Evolutionary conservation across 2,329 filamentous ascomycete species (phyloP).

Genomic region (Zelopaecilomyces penicillatus): DNA sequence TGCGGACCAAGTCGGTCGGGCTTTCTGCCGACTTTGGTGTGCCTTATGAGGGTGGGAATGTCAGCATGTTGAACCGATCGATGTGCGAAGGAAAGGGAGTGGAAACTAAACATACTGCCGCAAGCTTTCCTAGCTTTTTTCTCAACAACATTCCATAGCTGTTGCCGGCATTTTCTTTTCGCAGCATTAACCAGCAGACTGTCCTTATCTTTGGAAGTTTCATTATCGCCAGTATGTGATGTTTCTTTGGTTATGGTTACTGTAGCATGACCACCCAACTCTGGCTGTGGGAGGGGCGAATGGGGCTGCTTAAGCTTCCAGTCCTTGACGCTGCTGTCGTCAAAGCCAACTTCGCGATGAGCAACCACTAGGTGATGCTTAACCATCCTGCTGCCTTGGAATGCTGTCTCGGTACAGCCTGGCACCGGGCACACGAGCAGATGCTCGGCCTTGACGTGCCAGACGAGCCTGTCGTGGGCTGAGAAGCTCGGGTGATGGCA

Average conservation of each 20-base stretch:
- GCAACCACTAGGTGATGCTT: constrained; percentile 29
- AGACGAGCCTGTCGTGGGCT: constrained; percentile 28
- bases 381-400: constrained; percentile 26
- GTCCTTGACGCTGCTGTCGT: constrained; percentile 14
- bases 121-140: constrained; percentile 24
- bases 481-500: constrained; percentile 29
- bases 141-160: constrained; percentile 26
- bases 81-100: not conserved
- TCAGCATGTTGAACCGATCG: not conserved
- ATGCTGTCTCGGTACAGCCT: constrained; percentile 29
- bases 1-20: constrained; percentile 20
- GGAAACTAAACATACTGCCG: constrained; percentile 8
- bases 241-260: too few species aligned
- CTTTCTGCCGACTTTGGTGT: constrained; percentile 23
- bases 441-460: constrained; percentile 37
- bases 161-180: constrained; percentile 29
- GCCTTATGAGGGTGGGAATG: constrained; percentile 9
- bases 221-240: too few species aligned
- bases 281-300: not conserved
- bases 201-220: not conserved
- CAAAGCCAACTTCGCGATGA: constrained; percentile 18
- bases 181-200: constrained; percentile 19
- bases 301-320: constrained; percentile 18
- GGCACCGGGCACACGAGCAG: constrained; percentile 32
- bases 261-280: too few species aligned